Evolutionary conservation across 202 grass and related monocot genomes (phyloP).

Genomic region (Miscanthus sacchariflorus): DNA sequence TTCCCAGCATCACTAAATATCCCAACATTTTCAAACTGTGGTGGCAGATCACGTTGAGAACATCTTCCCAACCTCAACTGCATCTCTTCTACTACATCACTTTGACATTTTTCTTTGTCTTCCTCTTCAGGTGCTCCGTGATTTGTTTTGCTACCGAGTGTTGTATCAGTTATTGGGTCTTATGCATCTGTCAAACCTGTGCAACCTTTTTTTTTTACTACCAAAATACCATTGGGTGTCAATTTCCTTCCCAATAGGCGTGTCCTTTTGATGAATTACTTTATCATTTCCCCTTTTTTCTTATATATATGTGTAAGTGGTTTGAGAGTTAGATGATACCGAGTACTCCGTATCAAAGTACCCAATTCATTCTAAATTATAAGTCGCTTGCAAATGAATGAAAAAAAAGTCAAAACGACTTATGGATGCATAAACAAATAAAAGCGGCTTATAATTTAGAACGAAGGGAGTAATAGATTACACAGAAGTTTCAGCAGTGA

Average conservation of each 20-base stretch:
- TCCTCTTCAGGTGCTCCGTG: background rate
- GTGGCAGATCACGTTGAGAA: background rate
- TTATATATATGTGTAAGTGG: background rate
- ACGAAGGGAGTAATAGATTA: background rate
- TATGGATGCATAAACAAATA: too few relatives aligned
- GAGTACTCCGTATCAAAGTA: too few relatives aligned
- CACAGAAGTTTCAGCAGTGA: conserved; percentile 24
- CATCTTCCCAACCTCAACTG: background rate
- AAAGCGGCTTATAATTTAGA: too few relatives aligned
- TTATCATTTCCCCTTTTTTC: background rate
- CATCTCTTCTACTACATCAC: background rate
- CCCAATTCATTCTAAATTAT: too few relatives aligned
- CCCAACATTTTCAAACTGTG: background rate
- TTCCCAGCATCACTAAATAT: background rate
- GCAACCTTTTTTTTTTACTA: background rate
- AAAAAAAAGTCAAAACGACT: too few relatives aligned
- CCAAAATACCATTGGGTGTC: background rate
- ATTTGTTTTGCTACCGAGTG: background rate
- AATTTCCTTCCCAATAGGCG: background rate
- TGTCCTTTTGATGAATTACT: background rate
- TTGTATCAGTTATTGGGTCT: background rate
- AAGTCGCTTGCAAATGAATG: too few relatives aligned
- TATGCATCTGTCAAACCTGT: conserved; percentile 22
- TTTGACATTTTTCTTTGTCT: too few relatives aligned
- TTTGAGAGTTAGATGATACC: background rate